Percentiles rank a stretch among this genome's conserved stretches.
Conservation (phyloP, 2,329 filamentous ascomycete species). For the Trichoderma breve region DNA sequence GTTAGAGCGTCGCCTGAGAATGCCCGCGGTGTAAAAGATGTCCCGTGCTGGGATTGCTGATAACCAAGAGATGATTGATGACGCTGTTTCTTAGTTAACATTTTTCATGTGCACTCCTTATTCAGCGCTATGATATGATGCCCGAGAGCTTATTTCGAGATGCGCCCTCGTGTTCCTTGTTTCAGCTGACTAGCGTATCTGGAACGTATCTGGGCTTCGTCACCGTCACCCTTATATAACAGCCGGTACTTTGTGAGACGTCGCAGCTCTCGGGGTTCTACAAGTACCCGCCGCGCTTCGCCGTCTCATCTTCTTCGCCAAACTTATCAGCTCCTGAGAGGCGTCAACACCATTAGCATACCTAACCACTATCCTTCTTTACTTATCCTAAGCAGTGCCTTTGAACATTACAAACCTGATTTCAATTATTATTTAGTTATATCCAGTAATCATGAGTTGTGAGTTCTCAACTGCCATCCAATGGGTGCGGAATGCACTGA, state of each 20-base stretch:
- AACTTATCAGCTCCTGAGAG: not conserved
- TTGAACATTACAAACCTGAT: not conserved
- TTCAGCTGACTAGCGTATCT: slow-evolving; percentile 6
- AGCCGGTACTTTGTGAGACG: not conserved
- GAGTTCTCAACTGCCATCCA: slow-evolving; percentile 2
- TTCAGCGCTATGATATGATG: not conserved
- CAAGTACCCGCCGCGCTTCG: not conserved
- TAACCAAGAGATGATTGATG: not conserved
- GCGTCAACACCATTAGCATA: not conserved
- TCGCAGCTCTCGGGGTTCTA: not conserved
- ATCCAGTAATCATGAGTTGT: slow-evolving; percentile 24
- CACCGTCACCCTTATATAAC: not conserved
- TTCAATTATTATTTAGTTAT: not conserved
- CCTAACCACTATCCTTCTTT: no score
- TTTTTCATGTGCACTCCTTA: not conserved
- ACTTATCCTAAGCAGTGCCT: no score
- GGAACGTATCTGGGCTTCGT: not conserved
- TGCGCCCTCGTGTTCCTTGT: not conserved
- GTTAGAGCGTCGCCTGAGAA: not conserved
- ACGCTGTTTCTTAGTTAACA: not conserved
- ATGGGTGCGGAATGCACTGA: not conserved
- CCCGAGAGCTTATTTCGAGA: not conserved
- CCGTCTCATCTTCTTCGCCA: not conserved
- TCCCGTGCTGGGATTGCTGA: not conserved
- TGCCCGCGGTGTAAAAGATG: slow-evolving; percentile 3